Evolutionary conservation across 495 filamentous ascomycete genomes (phyloP), one percentile per base, ranked within the genome.

Genomic region (Thozetella sp.): DNA sequence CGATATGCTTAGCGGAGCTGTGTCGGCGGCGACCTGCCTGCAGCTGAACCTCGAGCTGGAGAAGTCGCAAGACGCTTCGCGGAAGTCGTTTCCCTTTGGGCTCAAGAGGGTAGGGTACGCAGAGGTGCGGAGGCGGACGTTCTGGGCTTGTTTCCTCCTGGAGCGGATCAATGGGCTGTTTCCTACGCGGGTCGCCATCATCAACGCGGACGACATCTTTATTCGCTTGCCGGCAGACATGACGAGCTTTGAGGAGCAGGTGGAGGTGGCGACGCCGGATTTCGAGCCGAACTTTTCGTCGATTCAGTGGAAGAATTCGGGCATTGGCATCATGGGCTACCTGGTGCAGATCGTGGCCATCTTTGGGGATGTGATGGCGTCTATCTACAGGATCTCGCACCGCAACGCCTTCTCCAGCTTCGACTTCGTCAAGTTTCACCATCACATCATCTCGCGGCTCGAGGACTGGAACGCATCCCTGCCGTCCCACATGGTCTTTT

Each of bases 91-190:
- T 52, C 82, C 84, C 25, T 90, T 83, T 68, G 86, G 82, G 6
- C 67, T 89, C 27, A 81, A 82, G 56, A 80, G 80, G 51, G 68
- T 76, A 55, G 84, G 80, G 15, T 77, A 87, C 66, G 80, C 82
- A 9, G 89, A 92, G 69, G 88, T 86, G 66, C 80, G 85, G 45
- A 78, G 87, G 30, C 75, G 88, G 52, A 89, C 86, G 0, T 90
- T 90, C 66, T 91, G 88, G 88, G 81, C 83, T 15, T 78, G 80
- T 26, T 90, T 84, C 60, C 57, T 89, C 54, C 73, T 86, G 63
- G 87, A 90, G 76, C 82, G 87, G 25, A 76, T 87, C 25, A 85
- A 80, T 27, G 83, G 81, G 25, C 81, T 86, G 56, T 84, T 81
- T 56, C 77, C 81, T 3, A 80, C 76, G 6, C 73, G 77, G 11